Evolutionary conservation across 345 rosid species (phyloP).

Genomic region (Eucalyptus microcorys): DNA sequence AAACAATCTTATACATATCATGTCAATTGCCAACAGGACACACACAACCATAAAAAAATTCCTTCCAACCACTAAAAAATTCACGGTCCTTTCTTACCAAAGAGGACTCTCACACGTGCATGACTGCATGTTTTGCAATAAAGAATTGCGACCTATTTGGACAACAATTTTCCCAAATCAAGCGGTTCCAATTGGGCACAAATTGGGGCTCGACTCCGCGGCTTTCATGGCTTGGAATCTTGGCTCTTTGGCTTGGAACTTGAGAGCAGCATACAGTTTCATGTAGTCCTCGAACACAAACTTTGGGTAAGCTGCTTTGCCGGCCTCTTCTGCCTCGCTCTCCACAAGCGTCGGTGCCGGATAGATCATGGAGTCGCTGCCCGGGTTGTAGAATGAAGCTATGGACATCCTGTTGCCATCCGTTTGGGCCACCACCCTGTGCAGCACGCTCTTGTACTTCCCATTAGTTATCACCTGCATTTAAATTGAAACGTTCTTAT

Average conservation of each 20-base stretch:
- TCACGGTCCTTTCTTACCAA: not conserved
- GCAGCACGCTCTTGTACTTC: conserved; percentile 82
- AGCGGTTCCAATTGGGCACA: conserved; percentile 23
- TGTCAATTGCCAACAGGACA: not conserved
- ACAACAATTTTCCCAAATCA: not conserved
- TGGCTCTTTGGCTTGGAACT: conserved; percentile 88
- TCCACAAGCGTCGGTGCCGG: conserved; percentile 72
- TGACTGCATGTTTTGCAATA: not conserved
- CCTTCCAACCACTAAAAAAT: not conserved
- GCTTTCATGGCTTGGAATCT: conserved; percentile 91
- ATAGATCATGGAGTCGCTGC: conserved; percentile 67
- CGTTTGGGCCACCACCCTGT: conserved; percentile 74
- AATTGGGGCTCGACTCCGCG: conserved; percentile 1
- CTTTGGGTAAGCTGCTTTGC: conserved; percentile 42
- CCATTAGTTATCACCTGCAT: conserved; percentile 84
- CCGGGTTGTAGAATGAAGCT: conserved; percentile 93
- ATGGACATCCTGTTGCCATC: conserved; percentile 76
- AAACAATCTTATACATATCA: not conserved
- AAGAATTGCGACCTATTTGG: not conserved
- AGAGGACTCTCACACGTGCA: not conserved
- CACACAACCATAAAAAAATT: not conserved
- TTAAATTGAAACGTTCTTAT: too few relatives aligned
- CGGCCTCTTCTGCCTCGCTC: conserved; percentile 21
- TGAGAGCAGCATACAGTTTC: conserved; percentile 64
- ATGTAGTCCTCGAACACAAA: conserved; percentile 89